Evolutionary conservation across 2,329 filamentous ascomycete genomes (phyloP), one percentile per base, ranked within the genome.

Genomic region (Sclerotinia glacialis): DNA sequence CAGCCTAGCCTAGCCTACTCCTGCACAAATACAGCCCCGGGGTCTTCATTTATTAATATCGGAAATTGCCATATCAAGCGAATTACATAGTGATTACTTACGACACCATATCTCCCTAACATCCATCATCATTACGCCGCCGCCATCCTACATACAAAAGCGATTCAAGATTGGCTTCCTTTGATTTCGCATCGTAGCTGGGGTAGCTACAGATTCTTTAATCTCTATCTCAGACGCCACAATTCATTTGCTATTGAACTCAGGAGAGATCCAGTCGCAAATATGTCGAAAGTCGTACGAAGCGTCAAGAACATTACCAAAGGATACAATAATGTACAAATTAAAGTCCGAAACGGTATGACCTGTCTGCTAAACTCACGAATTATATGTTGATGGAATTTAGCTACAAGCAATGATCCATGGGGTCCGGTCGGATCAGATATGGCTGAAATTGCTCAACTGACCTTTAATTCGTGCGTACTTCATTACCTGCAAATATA

Each of bases 241-340:
- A 44, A 58, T 34, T 40, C 12, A 21, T 59, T 40, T 37, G 28
- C n/a, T 31, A 16, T 58, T 16, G 42, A 56, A 65, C 31, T 65
- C 31, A 65, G 42, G 62, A 58, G 62, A 65, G 31, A 49, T 65
- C 42, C 47, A 42, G 64, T 71, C 72, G 71, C 72, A 72, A 83
- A 76, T 70, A 99, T 99, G 95, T 97, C 94, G 68, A 96, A 96
- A 82, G 93, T 98, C 78, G 92, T 98, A 78, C 87, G 95, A 80
- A 96, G 92, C 78, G 93, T 98, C 76, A 98, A 97, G 83, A 99
- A 98, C 84, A 94, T 99, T 80, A 98, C 95, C 79, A 99, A 98
- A 83, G 95, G 95, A 74, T 99, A 99, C 78, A 97, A 94, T 46
- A 89, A 86, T 72, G 92, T 96, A 75, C 94, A 99, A 84, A 92